Base-by-base conservation (phyloP, 75 land plant species). In the Chamaecyparis obtusa region DNA sequence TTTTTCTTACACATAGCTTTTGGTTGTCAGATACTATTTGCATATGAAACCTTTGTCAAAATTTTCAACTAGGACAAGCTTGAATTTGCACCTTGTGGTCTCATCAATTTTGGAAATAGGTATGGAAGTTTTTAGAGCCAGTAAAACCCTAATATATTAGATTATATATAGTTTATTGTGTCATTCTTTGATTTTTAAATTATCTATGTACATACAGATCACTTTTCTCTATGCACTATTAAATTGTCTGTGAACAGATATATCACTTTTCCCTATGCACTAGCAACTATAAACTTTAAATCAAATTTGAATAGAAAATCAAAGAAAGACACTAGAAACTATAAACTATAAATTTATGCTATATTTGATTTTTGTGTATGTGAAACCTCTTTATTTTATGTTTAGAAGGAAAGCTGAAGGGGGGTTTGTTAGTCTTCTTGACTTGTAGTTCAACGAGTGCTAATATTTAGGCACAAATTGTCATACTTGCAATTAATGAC, bases 101-200 rank as follows among this genome's bases (percentile, higher is more conserved):
- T 96, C 36, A 87, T 86, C 24, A 96, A 96, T 81, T 93, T 93
- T 87, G 97, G 96, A 46, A 96, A 96, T 86, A 96, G 97, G 97
- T 94, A 88, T 77, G 51, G 9, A 21, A n/a, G 7, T 35, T 33
- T 84, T 14, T 51, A 44, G 17, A 41, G 83, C n/a, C 44, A 8
- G 24, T 44, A 44, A 41, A 0, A 43, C 9, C 36, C 43, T 37
- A 80, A 27, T 44, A 36, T 30, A 21, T 80, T 80, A 80, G 48
- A n/a, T n/a, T n/a, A n/a, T 9, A 27, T 80, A 80, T 80, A 32
- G 44, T 80, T 39, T 49, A 21, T 80, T 11, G 11, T 30, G n/a
- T 80, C 80, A 9, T 77, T 19, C 9, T 43, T 27, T 80, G 10
- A 71, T 10, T 32, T 3, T 32, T 60, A 60, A 6, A 32, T 71